Base-by-base conservation (phyloP, 2,329 filamentous ascomycete genomes). In the Dothistroma pini region DNA sequence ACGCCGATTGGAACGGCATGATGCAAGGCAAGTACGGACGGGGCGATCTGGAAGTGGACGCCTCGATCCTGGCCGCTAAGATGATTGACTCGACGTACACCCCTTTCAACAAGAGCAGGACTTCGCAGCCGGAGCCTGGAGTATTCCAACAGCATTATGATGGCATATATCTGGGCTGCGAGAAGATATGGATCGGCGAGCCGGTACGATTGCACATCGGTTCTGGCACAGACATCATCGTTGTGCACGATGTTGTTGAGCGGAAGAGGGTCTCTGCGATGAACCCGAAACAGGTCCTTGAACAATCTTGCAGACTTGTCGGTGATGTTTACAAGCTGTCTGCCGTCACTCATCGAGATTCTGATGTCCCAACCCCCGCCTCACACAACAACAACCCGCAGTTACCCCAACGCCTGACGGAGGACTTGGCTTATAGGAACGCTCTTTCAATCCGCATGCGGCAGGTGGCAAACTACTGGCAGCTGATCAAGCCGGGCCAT, bases 151-250 rank as follows among this genome's bases (percentile, higher is more conserved):
- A 80, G 51, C 75, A 79, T 57, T 86, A 81, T 70, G 81, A 81
- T 59, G 82, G 81, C 34, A 75, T 86, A 54, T 86, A 79, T 69
- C 71, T 86, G 0, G 84, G 84, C 6, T 83, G 80, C 1, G 84
- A 86, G 68, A 86, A 85, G 71, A 77, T 86, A 22, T 86, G 83
- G 81, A 72, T 80, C 21, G 82, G 83, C n/a, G 84, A 86, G 52
- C 78, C 82, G 1, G 76, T 86, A 14, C 81, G 84, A n/a, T 71
- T 86, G 5, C 74, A 76, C 7, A 72, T 76, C 14, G 75, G 74
- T n/a, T 71, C 73, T 0, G 77, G 78, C 19, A 68, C 77, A 6
- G 79, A 83, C 50, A 75, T 86, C 38, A 74, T 86, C 65, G 77
- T 81, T 32, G 62, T 82, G 11, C 76, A 74, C 32, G 70, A 76